Conservation (phyloP, 306 rosid species). For the Prinsepia uniflora region DNA sequence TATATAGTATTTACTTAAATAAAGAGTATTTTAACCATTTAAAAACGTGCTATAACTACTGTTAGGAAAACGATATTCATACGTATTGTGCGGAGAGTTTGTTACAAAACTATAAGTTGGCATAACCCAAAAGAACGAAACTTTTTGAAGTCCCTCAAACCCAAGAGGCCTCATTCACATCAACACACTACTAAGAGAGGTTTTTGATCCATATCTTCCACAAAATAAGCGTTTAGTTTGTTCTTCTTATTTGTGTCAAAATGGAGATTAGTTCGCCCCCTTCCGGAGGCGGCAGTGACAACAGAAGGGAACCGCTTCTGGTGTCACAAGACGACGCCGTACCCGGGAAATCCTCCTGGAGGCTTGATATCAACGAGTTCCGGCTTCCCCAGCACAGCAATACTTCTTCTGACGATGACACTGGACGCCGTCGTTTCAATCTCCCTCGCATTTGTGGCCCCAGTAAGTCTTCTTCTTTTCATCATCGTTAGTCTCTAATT, state of each 20-base stretch:
- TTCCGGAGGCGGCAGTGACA: background rate
- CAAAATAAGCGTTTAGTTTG: background rate
- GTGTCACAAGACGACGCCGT: slow-evolving; percentile 17
- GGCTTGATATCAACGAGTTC: slow-evolving; percentile 33
- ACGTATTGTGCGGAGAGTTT: slow-evolving; percentile 6
- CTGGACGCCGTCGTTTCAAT: slow-evolving; percentile 4
- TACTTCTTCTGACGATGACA: background rate
- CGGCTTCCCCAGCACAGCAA: slow-evolving; percentile 12
- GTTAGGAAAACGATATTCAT: background rate
- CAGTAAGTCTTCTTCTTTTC: slow-evolving; percentile 9
- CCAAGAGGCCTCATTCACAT: background rate
- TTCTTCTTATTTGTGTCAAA: background rate
- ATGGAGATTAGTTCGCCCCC: slow-evolving; percentile 7
- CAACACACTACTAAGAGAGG: background rate
- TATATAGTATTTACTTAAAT: no score
- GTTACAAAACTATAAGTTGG: background rate
- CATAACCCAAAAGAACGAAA: background rate
- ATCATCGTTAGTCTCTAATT: background rate
- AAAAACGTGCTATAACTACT: no score
- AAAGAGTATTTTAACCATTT: no score
- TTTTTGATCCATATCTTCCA: background rate
- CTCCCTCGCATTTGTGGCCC: slow-evolving; percentile 22
- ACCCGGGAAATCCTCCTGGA: slow-evolving; percentile 27
- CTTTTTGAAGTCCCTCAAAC: background rate
- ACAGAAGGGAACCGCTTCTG: slow-evolving; percentile 26